These are phyloP conservation scores for Pleurotus tuber-regium DNA, from an alignment of 768 basidiomycete genomes.

Conservation along the genomic window DNA sequence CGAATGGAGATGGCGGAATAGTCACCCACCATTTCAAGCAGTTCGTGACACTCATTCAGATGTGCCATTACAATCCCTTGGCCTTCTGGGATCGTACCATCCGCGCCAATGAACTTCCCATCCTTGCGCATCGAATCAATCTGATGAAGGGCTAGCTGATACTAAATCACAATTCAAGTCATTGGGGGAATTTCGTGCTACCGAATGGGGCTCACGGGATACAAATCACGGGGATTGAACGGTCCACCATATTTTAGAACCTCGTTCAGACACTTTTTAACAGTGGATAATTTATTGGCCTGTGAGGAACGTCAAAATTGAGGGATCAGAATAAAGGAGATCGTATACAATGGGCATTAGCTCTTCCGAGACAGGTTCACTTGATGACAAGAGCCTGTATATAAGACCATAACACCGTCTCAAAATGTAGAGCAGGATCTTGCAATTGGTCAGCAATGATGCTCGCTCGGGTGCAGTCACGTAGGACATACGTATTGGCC, in stretches of 20 bases:
- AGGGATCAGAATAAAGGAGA: neutral
- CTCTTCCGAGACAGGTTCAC: constrained; percentile 97
- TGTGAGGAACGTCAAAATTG: constrained; percentile 24
- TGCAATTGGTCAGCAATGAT: neutral
- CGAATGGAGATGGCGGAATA: neutral
- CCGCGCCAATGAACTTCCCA: constrained; percentile 87
- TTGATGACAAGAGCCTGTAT: constrained; percentile 88
- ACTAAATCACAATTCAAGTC: no score
- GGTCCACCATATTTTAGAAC: constrained; percentile 94
- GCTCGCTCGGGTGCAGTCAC: neutral
- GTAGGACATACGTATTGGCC: constrained; percentile 84
- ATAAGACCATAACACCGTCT: constrained; percentile 96
- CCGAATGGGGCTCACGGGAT: constrained; percentile 63
- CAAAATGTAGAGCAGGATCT: constrained; percentile 92
- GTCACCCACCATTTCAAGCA: constrained; percentile 82
- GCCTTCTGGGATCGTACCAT: constrained; percentile 91
- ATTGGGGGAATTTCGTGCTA: constrained; percentile 1
- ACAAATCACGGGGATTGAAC: constrained; percentile 87
- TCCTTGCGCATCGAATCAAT: constrained; percentile 93
- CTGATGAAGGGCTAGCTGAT: constrained; percentile 92
- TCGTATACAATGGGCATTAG: constrained; percentile 86
- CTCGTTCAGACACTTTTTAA: constrained; percentile 96
- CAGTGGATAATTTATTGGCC: constrained; percentile 96
- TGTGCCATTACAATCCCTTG: constrained; percentile 97
- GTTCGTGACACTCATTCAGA: constrained; percentile 92